A percentile compares a stretch with the other conserved stretches of the same genome.
These are phyloP conservation scores for Suhomyces vadensis DNA, from an alignment of 805 yeast species.

Conservation along the genomic window DNA sequence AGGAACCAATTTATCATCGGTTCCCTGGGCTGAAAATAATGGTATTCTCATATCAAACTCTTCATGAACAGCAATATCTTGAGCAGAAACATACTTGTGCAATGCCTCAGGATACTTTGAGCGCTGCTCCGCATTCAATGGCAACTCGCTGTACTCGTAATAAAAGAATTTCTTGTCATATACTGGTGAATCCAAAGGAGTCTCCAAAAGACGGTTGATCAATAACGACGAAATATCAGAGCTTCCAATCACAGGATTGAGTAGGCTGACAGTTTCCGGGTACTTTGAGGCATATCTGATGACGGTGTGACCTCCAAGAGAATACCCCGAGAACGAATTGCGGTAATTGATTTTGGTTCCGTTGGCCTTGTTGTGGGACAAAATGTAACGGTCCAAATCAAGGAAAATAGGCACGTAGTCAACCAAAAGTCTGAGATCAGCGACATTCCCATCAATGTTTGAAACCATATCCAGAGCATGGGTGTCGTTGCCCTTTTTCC, in stretches of 20 bases:
- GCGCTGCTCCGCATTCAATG: constrained; percentile 27
- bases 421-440: constrained; percentile 45
- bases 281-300: constrained; percentile 44
- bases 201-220: constrained; percentile 37
- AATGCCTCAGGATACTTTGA: constrained; percentile 29
- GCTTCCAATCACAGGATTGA: constrained; percentile 54
- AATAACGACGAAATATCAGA: constrained; percentile 48
- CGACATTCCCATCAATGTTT: constrained; percentile 47
- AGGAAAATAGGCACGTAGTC: constrained; percentile 46
- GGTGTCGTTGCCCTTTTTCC: constrained; percentile 49
- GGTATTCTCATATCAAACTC: constrained; percentile 34
- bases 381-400: constrained; percentile 31
- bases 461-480: constrained; percentile 55
- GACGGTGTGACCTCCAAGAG: constrained; percentile 60
- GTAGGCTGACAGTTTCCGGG: constrained; percentile 38
- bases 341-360: constrained; percentile 25
- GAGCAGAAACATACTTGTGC: constrained; percentile 29
- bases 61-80: constrained; percentile 35
- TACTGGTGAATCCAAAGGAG: constrained; percentile 14
- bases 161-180: constrained; percentile 34
- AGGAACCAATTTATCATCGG: constrained; percentile 39
- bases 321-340: constrained; percentile 50
- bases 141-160: constrained; percentile 34
- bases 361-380: constrained; percentile 14
- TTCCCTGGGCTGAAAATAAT: constrained; percentile 40